Evolutionary conservation across 371 early-diverging fungal genomes (phyloP).

Genomic region (Mucor mucedo): DNA sequence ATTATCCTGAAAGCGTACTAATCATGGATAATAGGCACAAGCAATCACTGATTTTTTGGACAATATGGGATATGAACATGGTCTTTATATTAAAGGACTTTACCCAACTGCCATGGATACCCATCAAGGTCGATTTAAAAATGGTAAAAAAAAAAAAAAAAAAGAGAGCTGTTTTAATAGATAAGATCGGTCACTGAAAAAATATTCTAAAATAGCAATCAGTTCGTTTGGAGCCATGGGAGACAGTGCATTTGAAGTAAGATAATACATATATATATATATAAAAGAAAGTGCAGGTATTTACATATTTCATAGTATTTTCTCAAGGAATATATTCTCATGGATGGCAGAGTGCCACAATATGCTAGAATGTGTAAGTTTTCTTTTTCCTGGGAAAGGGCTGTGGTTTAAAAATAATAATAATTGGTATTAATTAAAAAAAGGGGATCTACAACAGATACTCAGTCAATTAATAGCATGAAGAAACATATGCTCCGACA

Average conservation of each 20-base stretch:
- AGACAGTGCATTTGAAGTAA: slow-evolving; percentile 61
- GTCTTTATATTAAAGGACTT: slow-evolving; percentile 60
- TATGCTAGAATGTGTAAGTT: slow-evolving; percentile 64
- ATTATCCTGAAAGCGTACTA: neutral
- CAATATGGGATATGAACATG: slow-evolving; percentile 43
- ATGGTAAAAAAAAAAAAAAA: too few relatives aligned
- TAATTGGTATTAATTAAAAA: too few relatives aligned
- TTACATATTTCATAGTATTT: slow-evolving; percentile 58
- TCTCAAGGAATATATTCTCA: slow-evolving; percentile 70
- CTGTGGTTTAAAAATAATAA: neutral
- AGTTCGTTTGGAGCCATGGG: slow-evolving; percentile 58
- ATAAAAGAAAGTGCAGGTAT: neutral
- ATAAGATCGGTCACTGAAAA: neutral
- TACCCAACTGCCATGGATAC: slow-evolving; percentile 51
- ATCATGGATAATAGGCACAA: slow-evolving; percentile 43
- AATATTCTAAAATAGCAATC: slow-evolving; percentile 19
- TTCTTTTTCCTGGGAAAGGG: too few relatives aligned
- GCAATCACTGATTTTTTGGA: slow-evolving; percentile 53
- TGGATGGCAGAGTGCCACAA: slow-evolving; percentile 55
- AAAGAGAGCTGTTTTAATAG: neutral
- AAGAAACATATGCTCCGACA: slow-evolving; percentile 55
- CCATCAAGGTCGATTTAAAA: slow-evolving; percentile 44
- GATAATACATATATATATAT: neutral
- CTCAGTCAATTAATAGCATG: slow-evolving; percentile 51
- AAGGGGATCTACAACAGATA: slow-evolving; percentile 35